Conservation (phyloP, 257 asterid genomes). For the Verbena officinalis region DNA sequence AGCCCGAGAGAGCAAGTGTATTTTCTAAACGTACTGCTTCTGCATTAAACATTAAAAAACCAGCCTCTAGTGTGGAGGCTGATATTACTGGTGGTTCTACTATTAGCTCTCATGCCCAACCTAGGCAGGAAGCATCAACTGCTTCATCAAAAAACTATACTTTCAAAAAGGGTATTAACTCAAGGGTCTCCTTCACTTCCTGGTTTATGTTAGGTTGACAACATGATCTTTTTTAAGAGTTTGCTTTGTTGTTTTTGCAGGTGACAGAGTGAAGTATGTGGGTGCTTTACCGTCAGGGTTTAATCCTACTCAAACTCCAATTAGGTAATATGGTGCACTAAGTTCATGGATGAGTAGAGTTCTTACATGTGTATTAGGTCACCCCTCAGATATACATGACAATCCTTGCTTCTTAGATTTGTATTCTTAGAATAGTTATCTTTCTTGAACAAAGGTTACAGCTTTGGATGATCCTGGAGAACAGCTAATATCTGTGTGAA, state of each 20-base stretch:
- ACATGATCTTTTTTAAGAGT: not conserved
- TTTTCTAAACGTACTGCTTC: conserved; percentile 71
- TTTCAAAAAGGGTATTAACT: conserved; percentile 36
- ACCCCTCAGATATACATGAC: not conserved
- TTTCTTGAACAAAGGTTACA: not conserved
- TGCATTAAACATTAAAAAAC: conserved; percentile 73
- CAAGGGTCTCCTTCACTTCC: not conserved
- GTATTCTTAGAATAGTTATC: not conserved
- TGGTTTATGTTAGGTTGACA: conserved; percentile 3
- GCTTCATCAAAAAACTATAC: conserved; percentile 78
- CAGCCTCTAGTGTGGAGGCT: conserved; percentile 88
- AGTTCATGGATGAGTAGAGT: not conserved
- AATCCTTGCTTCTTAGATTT: not conserved
- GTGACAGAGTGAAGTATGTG: conserved; percentile 78
- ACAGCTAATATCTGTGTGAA: not conserved
- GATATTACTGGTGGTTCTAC: conserved; percentile 82
- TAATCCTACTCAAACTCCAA: conserved; percentile 53
- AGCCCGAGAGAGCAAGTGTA: conserved; percentile 69
- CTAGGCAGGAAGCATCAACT: conserved; percentile 92
- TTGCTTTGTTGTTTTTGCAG: conserved; percentile 42
- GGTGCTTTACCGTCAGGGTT: conserved; percentile 57
- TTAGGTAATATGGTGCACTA: conserved; percentile 49
- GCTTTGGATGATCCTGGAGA: not conserved
- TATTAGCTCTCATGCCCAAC: conserved; percentile 70
- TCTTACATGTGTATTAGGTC: not conserved